Percentiles rank a stretch among this genome's conserved stretches.
phyloP scores from a whole-genome alignment of 1,284 basidiomycete genomes.

The Rhodotorula sp. region DNA sequence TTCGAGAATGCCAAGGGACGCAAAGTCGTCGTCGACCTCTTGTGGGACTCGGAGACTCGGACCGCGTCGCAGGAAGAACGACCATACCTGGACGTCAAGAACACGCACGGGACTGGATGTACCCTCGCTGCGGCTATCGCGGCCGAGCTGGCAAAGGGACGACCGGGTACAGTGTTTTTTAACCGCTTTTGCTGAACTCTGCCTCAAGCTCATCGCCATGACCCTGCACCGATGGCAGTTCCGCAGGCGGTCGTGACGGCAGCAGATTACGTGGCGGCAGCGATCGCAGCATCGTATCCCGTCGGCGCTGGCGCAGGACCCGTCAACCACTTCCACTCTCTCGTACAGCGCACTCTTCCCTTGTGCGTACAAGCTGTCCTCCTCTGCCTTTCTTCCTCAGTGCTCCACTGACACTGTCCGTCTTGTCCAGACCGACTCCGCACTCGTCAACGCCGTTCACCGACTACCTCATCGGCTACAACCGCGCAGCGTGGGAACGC shows the following conservation, averaged over 20 bases:
- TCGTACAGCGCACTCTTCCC: constrained; percentile 58
- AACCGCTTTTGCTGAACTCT: neutral
- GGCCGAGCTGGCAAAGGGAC: constrained; percentile 62
- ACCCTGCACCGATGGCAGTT: constrained; percentile 51
- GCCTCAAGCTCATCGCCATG: neutral
- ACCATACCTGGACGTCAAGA: constrained; percentile 64
- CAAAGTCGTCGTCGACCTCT: constrained; percentile 70
- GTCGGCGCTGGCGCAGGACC: constrained; percentile 81
- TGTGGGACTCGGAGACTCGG: constrained; percentile 54
- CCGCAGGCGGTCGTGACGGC: constrained; percentile 61
- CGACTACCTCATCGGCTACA: constrained; percentile 63
- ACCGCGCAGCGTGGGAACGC: constrained; percentile 43
- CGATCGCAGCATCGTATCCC: constrained; percentile 67
- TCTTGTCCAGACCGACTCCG: constrained; percentile 58
- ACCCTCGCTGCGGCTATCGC: constrained; percentile 82
- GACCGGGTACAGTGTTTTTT: constrained; percentile 51
- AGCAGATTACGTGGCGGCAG: constrained; percentile 69
- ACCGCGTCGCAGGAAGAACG: constrained; percentile 61
- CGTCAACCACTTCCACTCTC: constrained; percentile 76
- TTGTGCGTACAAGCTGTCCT: constrained; percentile 55
- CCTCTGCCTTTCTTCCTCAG: neutral
- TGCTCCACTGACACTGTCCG: neutral
- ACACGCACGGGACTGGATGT: constrained; percentile 91
- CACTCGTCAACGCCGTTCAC: constrained; percentile 68
- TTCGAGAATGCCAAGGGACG: constrained; percentile 43